These are phyloP conservation scores for Bolboschoenoplectus hybrid DNA, from an alignment of 202 grass and related monocot genomes.

Conservation along the genomic window DNA sequence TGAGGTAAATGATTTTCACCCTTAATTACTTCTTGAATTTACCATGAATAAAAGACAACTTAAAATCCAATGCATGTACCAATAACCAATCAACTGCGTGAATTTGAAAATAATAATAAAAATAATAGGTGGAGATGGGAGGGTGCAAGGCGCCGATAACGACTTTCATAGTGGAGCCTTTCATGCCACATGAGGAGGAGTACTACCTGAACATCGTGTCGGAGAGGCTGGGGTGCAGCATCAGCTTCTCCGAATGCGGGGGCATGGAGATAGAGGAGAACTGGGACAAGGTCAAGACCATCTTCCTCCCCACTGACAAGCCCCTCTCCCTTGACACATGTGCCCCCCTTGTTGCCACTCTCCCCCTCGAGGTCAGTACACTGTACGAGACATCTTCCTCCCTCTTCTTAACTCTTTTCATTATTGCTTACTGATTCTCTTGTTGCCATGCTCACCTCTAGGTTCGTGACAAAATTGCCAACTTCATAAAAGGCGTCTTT, in stretches of 20 bases:
- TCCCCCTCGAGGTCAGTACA: slow-evolving; percentile 73
- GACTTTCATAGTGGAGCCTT: slow-evolving; percentile 93
- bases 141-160: slow-evolving; percentile 96
- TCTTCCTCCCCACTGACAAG: slow-evolving; percentile 83
- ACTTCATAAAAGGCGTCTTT: slow-evolving; percentile 83
- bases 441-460: slow-evolving; percentile 49
- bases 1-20: slow-evolving; percentile 39
- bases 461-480: slow-evolving; percentile 82
- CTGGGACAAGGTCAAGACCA: slow-evolving; percentile 93
- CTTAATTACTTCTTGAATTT: too few species aligned
- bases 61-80: too few species aligned
- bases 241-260: slow-evolving; percentile 92
- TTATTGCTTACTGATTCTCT: neutral
- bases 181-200: slow-evolving; percentile 85
- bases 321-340: slow-evolving; percentile 65
- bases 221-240: slow-evolving; percentile 75
- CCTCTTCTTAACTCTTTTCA: neutral
- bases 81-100: too few species aligned
- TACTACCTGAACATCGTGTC: slow-evolving; percentile 86
- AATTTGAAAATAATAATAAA: too few species aligned
- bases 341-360: slow-evolving; percentile 80
- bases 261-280: slow-evolving; percentile 97
- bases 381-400: neutral
- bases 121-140: slow-evolving; percentile 67
- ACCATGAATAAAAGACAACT: too few species aligned